Base-by-base conservation (phyloP, 2,329 filamentous ascomycete species). In the Cladosporium colombiae region DNA sequence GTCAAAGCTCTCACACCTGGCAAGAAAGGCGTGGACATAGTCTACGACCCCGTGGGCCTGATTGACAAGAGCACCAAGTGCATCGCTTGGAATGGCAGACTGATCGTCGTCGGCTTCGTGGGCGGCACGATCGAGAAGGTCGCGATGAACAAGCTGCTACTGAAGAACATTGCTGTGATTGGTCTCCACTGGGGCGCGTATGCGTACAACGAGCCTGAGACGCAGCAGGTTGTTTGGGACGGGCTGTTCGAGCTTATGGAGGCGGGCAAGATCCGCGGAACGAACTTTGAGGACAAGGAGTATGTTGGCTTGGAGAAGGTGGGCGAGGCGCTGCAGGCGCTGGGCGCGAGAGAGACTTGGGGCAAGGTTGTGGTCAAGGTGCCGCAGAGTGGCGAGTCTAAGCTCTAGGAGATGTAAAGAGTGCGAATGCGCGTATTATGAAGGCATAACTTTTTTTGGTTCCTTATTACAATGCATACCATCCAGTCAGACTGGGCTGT, bases 181-280 rank as follows among this genome's bases (percentile, higher is more conserved):
- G 94, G 94, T 1, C 81, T 97, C 73, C 91, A 96, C 80, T 98
- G 94, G 94, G 94, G 94, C 14, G 88, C 89, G 66, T 97, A 97
- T 79, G 82, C 88, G 1, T 83, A 83, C 53, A 86, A 90, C 70
- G 91, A 97, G 81, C 86, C 83, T 25, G 86, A 89, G 74, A 89
- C 84, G 55, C 86, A 95, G 5, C 82, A 84, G 8, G 78, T 80
- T 25, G 93, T 97, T 0, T 98, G 94, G 94, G 81, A 89, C 59
- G 93, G 91, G 0, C 87, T 98, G 69, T 91, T 91, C 75, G 83
- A 88, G 70, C 79, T 98, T 65, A 91, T 98, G 68, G 85, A 85
- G 58, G 80, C 89, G 70, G 91, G 91, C 14, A 93, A 93, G 79
- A 90, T 97, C 73, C 87, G 81, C 72, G 91, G 91, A 0, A 97